Evolutionary conservation across 768 basidiomycete species (phyloP), one percentile per base, ranked within the genome.

Genomic region (Mycena latifolia): DNA sequence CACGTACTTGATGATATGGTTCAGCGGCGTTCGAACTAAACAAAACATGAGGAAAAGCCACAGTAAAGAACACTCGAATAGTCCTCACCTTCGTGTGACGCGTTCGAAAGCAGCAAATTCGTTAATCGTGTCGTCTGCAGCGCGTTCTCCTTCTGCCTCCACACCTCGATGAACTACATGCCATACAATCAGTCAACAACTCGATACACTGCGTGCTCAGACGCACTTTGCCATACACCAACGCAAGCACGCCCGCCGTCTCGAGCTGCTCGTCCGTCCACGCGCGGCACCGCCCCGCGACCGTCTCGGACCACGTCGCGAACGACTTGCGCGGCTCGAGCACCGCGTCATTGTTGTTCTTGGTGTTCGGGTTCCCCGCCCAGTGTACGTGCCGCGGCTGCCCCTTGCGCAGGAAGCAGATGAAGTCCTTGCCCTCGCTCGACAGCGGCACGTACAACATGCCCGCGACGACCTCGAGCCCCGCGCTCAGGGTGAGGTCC

Each of bases 251-350:
- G 39, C 89, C 89, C 2, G 92, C 92, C 2, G 92, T 94, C 75
- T 94, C 92, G 43, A 94, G 74, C 73, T 94, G 91, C 73, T 94
- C 92, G 60, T 94, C 92, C 10, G 91, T 89, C 93, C 93, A 95
- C 12, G 81, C 80, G 35, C 91, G 81, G 69, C 85, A 89, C 60
- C 88, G 81, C 6, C 92, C 92, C 11, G 86, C 83, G 17, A 94
- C 86, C 1, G 81, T 87, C 77, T 94, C 91, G 0, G 88, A 87
- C 93, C 93, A 95, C 7, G 84, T 84, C 77, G 89, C 91, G 82
- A 95, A 95, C 1, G 90, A 92, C 59, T 84, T 87, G n/a, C 93
- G 83, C 0, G 93, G 93, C 75, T 94, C 92, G 10, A 95, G 80
- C 39, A 73, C 70, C 25, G 85, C 74, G 15, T 67, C 70, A 12